Conservation (phyloP, 306 rosid genomes). For the Inga oerstediana region DNA sequence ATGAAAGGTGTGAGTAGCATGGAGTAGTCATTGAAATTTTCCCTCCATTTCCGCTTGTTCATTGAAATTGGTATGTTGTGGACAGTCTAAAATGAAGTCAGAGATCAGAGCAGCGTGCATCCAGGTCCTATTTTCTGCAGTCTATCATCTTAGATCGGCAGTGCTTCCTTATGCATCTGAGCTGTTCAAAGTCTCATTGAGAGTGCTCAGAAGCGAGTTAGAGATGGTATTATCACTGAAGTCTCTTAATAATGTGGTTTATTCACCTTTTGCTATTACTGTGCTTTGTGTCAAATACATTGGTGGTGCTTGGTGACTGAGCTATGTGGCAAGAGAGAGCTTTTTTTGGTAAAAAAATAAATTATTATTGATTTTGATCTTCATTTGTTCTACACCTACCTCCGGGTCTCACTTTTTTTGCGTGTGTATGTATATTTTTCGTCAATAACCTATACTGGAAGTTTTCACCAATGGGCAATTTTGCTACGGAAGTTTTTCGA, state of each 20-base stretch:
- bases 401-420: neutral
- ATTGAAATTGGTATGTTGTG: constrained; percentile 32
- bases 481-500: too few relatives aligned
- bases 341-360: neutral
- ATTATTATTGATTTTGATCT: neutral
- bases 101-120: constrained; percentile 84
- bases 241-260: neutral
- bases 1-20: constrained; percentile 1
- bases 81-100: constrained; percentile 52
- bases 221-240: constrained; percentile 59
- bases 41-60: constrained; percentile 31
- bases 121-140: constrained; percentile 85
- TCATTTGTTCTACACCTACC: neutral
- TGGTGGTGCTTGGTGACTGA: constrained; percentile 2
- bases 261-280: neutral
- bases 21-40: constrained; percentile 22
- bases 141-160: constrained; percentile 72
- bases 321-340: neutral
- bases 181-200: constrained; percentile 70
- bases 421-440: neutral
- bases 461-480: too few relatives aligned
- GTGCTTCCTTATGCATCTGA: constrained; percentile 63
- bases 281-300: neutral
- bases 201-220: constrained; percentile 60
- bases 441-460: neutral